Percentiles rank a stretch among this genome's conserved stretches.
Conservation (phyloP, 208 protist species). For the Wallacemonas rigidus region DNA sequence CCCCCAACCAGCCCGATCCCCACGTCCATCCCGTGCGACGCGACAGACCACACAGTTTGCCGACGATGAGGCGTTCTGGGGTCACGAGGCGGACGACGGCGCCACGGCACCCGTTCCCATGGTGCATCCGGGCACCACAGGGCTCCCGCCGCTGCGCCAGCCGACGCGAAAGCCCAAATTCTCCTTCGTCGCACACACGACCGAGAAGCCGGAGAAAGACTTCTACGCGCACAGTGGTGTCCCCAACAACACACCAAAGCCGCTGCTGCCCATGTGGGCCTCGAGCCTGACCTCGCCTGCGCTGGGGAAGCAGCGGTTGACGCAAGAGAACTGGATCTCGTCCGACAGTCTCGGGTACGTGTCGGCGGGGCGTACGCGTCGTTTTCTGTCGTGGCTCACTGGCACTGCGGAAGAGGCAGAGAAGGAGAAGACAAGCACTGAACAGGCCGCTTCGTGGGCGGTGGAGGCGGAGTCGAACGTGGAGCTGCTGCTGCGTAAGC, state of each 20-base stretch:
- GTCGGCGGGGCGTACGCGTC: constrained; percentile 14
- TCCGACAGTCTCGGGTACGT: constrained; percentile 34
- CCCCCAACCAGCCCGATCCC: too few relatives aligned
- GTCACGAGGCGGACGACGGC: not conserved
- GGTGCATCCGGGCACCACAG: not conserved
- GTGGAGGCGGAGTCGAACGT: constrained; percentile 35
- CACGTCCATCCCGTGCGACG: too few relatives aligned
- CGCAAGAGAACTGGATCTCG: constrained; percentile 61
- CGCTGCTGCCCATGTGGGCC: constrained; percentile 66
- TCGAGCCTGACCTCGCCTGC: constrained; percentile 70
- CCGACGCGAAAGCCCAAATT: constrained; percentile 30
- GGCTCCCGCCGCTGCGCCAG: constrained; percentile 19
- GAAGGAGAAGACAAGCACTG: not conserved
- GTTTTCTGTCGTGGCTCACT: constrained; percentile 37
- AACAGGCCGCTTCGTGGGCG: not conserved
- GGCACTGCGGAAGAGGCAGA: constrained; percentile 3
- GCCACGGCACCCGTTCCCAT: not conserved
- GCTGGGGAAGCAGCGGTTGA: constrained; percentile 48
- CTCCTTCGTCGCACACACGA: constrained; percentile 47
- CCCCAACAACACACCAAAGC: constrained; percentile 69
- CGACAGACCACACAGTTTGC: not conserved
- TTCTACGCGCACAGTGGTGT: constrained; percentile 36
- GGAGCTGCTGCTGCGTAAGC: constrained; percentile 38
- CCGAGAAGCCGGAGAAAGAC: constrained; percentile 17
- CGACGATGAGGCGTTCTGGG: constrained; percentile 10